Conservation (phyloP, 108 stramenopile genomes). For the Poteriospumella lacustris region DNA sequence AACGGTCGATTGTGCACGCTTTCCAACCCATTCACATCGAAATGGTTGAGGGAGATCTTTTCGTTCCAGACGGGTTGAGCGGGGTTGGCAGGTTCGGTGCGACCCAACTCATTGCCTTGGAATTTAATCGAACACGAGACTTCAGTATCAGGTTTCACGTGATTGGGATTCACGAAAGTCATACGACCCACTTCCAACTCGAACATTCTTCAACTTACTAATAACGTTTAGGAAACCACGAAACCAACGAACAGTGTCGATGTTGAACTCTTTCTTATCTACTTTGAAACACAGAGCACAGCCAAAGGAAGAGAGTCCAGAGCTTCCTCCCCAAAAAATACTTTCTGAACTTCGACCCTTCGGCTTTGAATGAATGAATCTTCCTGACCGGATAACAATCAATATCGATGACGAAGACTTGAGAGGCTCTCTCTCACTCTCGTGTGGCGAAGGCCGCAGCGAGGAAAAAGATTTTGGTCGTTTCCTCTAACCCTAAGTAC, state of each 20-base stretch:
- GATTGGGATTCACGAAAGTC: neutral
- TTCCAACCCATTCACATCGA: neutral
- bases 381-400: neutral
- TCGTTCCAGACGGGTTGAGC: constrained; percentile 5
- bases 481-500: neutral
- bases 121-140: neutral
- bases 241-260: neutral
- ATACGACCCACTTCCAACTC: neutral
- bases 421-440: neutral
- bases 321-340: neutral
- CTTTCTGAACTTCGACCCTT: neutral
- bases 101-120: neutral
- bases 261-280: neutral
- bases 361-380: neutral
- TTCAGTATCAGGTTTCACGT: neutral
- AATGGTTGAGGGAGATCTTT: neutral
- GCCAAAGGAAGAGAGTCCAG: neutral
- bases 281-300: neutral
- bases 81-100: neutral
- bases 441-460: neutral
- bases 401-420: neutral
- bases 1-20: constrained; percentile 19
- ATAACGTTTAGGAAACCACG: neutral
- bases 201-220: neutral
- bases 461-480: neutral